Evolutionary conservation across 257 asterid genomes (phyloP), one percentile per base, ranked within the genome.

Genomic region (Ligustrum vulgare): DNA sequence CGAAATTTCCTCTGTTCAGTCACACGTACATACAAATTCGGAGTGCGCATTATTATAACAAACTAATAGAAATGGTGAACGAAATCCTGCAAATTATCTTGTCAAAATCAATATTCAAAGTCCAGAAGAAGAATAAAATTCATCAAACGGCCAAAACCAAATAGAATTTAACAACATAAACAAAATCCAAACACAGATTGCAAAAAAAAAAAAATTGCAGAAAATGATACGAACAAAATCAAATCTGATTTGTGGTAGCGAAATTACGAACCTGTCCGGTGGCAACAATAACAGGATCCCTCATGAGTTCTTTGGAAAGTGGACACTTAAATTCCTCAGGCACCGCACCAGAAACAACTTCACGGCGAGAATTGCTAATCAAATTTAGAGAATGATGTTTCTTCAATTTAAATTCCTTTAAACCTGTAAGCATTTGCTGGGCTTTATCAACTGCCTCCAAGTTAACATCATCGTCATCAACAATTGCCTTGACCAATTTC

Each of bases 281-380:
- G 82, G 94, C 54, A 67, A 93, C 58, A 80, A 95, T 79, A 70
- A 95, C 98, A 69, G 98, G 99, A 87, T 95, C 99, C 62, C 89
- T 87, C 96, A 95, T 90, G 67, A 93, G 87, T 60, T 90, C 86
- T 77, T 85, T 90, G 0, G 98, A 95, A 33, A 95, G 91, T 8
- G 98, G 98, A 77, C 99, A 95, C 32, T 80, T 85, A 67, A 93
- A 95, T 78, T 87, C 93, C 80, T 91, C 96, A 54, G 99, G 99
- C 43, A 87, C 93, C 36, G 80, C 25, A 22, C 49, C 79, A 6
- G 33, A 60, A 60, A 60, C 67, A 10, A 60, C 67, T 25, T 60
- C 67, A 12, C 67, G 67, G 16, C 67, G 34, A 60, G 13, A 32
- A 60, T 25, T 22, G 13, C 60, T 43, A 12, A 65, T 78, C 3